Base-by-base conservation (phyloP, 2,329 filamentous ascomycete genomes). In the Dactylellina parvicollis region DNA sequence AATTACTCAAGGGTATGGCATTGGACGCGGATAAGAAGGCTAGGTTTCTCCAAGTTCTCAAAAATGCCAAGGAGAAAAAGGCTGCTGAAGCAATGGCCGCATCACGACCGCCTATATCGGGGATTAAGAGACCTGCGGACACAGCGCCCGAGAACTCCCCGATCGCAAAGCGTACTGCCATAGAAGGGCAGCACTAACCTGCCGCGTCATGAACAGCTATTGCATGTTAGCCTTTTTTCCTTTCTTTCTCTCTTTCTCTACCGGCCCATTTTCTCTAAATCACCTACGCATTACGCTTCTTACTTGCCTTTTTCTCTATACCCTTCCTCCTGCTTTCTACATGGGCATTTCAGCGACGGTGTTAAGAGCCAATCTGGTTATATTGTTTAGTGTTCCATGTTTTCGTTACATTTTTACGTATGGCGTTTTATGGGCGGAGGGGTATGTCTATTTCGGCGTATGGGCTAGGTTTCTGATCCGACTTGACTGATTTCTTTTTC, bases 21-120 rank as follows among this genome's bases (percentile, higher is more conserved):
- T 38, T 60, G 7, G 60, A 66, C 16, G 38, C 52, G 0, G 44
- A 66, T 38, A 66, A 52, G 30, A 47, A 47, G 10, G 60, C 62
- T 5, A 54, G 61, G 30, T 24, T 73, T 22, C 60, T 73, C 8
- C 52, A 73, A 18, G 40, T 61, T 8, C 69, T 73, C 20, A 73
- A 73, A 38, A 61, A 49, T 9, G 69, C 60, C 5, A 73, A 73
- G 36, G 69, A 73, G 47, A 73, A 66, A 32, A 73, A 73, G 22
- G 69, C 69, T 10, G 69, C 60, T 1, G 69, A 65, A 55, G 60
- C 69, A 4, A 61, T 55, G 46, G 55, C 44, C 2, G 47, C 28
- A n/a, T 34, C 69, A 52, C 66, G 52, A 32, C 24, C 47, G 10
- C 56, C 38, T 4, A 44, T 46, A 3, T 30, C 40, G 2, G 26